A percentile compares a stretch with the other conserved stretches of the same genome.
These are phyloP conservation scores for Scenedesmus sp. DNA, from an alignment of 163 green algal species.

Conservation along the genomic window DNA sequence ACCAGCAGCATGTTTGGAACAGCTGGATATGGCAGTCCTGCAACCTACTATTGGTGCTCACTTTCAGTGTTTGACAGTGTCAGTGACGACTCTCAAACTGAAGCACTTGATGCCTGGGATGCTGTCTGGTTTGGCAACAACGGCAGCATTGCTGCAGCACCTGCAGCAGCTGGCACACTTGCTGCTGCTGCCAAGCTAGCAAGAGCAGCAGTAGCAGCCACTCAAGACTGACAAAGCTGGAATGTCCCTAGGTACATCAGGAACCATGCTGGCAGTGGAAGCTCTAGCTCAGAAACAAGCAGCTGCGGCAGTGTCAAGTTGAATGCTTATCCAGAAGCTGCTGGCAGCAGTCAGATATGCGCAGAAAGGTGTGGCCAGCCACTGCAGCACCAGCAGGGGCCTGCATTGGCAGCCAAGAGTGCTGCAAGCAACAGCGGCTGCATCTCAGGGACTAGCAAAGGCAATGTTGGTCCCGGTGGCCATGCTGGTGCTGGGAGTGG, in stretches of 20 bases:
- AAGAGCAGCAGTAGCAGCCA: background rate
- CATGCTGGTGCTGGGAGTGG: background rate
- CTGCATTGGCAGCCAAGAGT: background rate
- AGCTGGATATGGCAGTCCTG: background rate
- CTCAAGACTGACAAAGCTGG: background rate
- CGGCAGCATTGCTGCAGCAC: background rate
- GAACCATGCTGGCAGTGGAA: no score
- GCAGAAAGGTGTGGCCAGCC: background rate
- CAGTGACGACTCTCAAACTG: background rate
- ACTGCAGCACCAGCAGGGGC: background rate
- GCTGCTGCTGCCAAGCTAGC: background rate
- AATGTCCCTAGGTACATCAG: background rate
- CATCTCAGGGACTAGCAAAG: background rate
- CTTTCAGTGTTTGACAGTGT: background rate
- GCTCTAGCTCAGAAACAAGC: no score
- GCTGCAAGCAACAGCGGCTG: background rate
- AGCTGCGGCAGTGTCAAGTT: background rate
- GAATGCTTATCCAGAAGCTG: background rate
- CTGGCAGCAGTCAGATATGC: background rate
- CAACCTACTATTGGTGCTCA: background rate
- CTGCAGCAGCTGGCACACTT: slow-evolving; percentile 22
- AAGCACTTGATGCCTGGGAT: slow-evolving; percentile 7
- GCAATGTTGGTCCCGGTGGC: background rate
- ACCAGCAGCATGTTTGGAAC: background rate
- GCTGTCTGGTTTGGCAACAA: background rate